Base-by-base conservation (phyloP, 2,329 filamentous ascomycete species). In the Cercospora nicotianae region DNA sequence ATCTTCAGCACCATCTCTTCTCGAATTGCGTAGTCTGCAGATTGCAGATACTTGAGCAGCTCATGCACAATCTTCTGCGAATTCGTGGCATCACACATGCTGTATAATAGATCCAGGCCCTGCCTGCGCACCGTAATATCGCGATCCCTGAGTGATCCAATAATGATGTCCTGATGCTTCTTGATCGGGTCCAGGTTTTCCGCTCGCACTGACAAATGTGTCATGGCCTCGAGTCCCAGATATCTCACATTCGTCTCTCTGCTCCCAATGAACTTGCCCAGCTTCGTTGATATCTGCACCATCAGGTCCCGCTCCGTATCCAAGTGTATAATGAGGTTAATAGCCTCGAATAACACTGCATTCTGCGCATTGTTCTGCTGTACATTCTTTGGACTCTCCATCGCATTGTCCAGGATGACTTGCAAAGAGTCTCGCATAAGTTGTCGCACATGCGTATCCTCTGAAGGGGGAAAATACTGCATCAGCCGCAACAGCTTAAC, bases 1-100 rank as follows among this genome's bases (percentile, higher is more conserved):
- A 99, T 97, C 82, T 99, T 99, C 70, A 99, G 85, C 3, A 98
- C 95, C 95, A 99, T 99, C 80, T 99, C 95, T 82, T 99, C 96
- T 71, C 96, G 89, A 75, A 99, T 97, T 5, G 94, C 94, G 79
- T 97, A 99, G 80, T 99, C 95, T 59, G 95, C 95, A 65, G 93
- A 97, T 77, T 97, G 94, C 8, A 99, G 87, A 79, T 97, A 98
- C 73, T 94, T 92, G 63, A 99, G 82, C 61, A 99, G 88, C 81
- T 99, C 95, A 68, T 91, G 91, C 45, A 99, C 95, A 72, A 99
- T 96, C 9, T 92, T 90, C 72, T 92, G 91, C 7, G 95, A 93
- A 80, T 99, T 99, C n/a, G 90, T 90, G 36, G 91, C 88, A 80
- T 99, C 95, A 79, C 96, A 99, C 95, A 99, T 99, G 87, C 95